Evolutionary conservation across 2,329 filamentous ascomycete genomes (phyloP).

Genomic region (Verticillium alfalfae): DNA sequence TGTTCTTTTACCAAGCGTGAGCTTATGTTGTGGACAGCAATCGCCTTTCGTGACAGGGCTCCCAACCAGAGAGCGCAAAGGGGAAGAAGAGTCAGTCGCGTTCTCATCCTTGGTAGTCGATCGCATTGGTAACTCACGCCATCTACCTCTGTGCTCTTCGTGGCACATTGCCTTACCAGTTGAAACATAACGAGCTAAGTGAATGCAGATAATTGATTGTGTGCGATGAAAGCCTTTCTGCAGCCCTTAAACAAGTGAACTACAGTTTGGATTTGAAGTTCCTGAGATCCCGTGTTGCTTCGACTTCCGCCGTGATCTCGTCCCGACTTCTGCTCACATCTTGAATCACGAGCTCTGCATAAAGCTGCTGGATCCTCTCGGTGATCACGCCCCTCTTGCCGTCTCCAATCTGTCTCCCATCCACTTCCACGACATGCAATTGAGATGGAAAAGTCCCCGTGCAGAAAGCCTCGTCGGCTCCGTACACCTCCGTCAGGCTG

Average conservation of each 20-base stretch:
- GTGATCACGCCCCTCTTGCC: slow-evolving; percentile 16
- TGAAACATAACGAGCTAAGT: too few relatives aligned
- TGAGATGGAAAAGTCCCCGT: slow-evolving; percentile 22
- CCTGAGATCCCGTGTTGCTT: slow-evolving; percentile 17
- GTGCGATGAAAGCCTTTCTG: too few relatives aligned
- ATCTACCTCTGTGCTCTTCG: too few relatives aligned
- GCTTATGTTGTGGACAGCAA: neutral
- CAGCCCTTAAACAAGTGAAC: too few relatives aligned
- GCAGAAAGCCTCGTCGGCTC: slow-evolving; percentile 22
- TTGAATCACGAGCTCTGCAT: slow-evolving; percentile 12
- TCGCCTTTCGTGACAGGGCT: neutral
- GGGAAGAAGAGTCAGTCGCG: too few relatives aligned
- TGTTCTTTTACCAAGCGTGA: neutral
- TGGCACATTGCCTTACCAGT: too few relatives aligned
- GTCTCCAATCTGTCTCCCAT: slow-evolving; percentile 16
- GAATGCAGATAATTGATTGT: too few relatives aligned
- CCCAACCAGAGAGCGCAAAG: too few relatives aligned
- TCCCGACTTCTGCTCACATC: slow-evolving; percentile 15
- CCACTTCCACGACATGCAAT: slow-evolving; percentile 18
- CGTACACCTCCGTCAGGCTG: slow-evolving; percentile 20
- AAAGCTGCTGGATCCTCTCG: slow-evolving; percentile 16
- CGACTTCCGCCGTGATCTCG: slow-evolving; percentile 15
- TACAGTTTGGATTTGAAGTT: neutral
- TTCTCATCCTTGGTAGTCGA: too few relatives aligned
- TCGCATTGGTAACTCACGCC: too few relatives aligned